These are phyloP conservation scores for Calonectria leucothoes DNA, from an alignment of 2,329 filamentous ascomycete species.

Conservation along the genomic window DNA sequence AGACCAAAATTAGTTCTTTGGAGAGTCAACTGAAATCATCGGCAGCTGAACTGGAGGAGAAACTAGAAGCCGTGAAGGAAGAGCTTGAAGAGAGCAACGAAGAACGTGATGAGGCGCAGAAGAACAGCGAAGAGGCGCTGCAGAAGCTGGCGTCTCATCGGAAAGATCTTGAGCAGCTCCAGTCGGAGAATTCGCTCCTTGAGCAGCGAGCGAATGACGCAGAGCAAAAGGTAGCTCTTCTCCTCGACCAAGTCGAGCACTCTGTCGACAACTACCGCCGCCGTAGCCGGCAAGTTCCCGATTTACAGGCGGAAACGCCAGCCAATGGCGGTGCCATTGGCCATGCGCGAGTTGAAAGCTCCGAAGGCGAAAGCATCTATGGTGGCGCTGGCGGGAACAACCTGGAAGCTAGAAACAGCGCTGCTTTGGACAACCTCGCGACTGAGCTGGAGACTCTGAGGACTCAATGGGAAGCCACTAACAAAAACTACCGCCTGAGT, in stretches of 20 bases:
- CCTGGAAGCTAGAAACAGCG: slow-evolving; percentile 65
- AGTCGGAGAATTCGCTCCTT: slow-evolving; percentile 82
- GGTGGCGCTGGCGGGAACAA: slow-evolving; percentile 54
- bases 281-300: slow-evolving; percentile 70
- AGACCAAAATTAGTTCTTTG: slow-evolving; percentile 75
- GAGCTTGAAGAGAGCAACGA: slow-evolving; percentile 74
- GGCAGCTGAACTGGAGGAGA: slow-evolving; percentile 75
- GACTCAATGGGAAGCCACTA: slow-evolving; percentile 94
- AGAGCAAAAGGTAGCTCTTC: slow-evolving; percentile 90
- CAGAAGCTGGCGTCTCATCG: slow-evolving; percentile 70
- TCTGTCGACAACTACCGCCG: slow-evolving; percentile 96
- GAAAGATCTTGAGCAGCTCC: slow-evolving; percentile 82
- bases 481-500: slow-evolving; percentile 92
- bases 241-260: slow-evolving; percentile 93
- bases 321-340: slow-evolving; percentile 52
- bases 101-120: slow-evolving; percentile 76
- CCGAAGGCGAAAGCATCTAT: slow-evolving; percentile 72
- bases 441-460: slow-evolving; percentile 91
- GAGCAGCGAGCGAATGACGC: slow-evolving; percentile 90
- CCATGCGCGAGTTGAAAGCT: slow-evolving; percentile 66
- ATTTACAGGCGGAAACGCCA: slow-evolving; percentile 60
- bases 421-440: slow-evolving; percentile 88
- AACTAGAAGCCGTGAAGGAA: slow-evolving; percentile 75
- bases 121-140: slow-evolving; percentile 64
- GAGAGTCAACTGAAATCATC: slow-evolving; percentile 77